Conservation (phyloP, 176 grass and related monocot species). For the Aegilops tauschii region DNA sequence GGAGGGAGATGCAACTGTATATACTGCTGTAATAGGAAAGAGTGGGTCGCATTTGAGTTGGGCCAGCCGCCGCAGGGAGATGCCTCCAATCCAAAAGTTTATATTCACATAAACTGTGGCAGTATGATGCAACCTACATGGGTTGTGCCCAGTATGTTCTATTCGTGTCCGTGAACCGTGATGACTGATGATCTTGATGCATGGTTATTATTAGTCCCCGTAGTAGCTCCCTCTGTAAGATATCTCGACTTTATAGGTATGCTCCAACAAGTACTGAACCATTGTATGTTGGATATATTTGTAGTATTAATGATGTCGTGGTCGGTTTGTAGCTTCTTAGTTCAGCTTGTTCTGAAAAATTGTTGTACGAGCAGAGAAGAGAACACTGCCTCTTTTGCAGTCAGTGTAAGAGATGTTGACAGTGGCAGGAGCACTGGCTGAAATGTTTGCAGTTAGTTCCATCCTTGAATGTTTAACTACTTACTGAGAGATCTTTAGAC, state of each 20-base stretch:
- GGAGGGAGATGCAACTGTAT: not conserved
- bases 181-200: not conserved
- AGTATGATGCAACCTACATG: not conserved
- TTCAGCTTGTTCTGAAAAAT: not conserved
- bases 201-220: not conserved
- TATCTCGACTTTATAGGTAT: not conserved
- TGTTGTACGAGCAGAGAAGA: not conserved
- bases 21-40: not conserved
- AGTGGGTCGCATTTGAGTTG: not conserved
- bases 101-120: not conserved
- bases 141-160: constrained; percentile 7
- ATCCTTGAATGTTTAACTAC: no score
- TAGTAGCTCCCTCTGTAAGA: not conserved
- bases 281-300: not conserved
- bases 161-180: not conserved
- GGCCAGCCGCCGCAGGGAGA: not conserved
- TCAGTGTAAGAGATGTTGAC: no score
- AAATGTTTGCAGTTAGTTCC: no score
- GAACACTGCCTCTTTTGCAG: no score
- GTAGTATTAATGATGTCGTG: not conserved
- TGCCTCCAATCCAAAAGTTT: not conserved
- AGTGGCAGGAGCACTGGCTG: no score
- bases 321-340: not conserved
- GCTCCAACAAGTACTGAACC: not conserved
- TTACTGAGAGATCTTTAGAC: no score